Conservation (phyloP, 768 basidiomycete species). For the Sporobolomyces pararoseus region DNA sequence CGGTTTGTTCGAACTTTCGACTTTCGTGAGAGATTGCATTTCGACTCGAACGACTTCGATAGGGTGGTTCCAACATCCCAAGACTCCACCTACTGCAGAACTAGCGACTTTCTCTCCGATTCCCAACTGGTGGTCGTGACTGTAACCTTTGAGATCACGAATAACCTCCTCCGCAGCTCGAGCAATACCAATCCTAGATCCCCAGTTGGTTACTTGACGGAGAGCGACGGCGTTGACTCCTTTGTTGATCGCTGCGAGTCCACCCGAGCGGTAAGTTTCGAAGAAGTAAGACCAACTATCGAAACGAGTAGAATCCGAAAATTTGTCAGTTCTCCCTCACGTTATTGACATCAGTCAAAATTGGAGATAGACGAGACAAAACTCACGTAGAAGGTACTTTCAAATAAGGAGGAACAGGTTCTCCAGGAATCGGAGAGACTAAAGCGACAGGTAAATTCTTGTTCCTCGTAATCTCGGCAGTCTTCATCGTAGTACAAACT, state of each 20-base stretch:
- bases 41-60: constrained; percentile 77
- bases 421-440: constrained; percentile 1
- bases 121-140: constrained; percentile 65
- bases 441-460: constrained; percentile 58
- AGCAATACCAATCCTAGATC: constrained; percentile 54
- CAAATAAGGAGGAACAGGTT: constrained; percentile 56
- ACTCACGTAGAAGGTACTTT: constrained; percentile 59
- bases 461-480: constrained; percentile 89
- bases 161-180: constrained; percentile 65
- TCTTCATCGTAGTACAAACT: constrained; percentile 94
- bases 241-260: constrained; percentile 58
- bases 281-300: constrained; percentile 72
- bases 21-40: constrained; percentile 97
- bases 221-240: constrained; percentile 72
- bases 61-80: constrained; percentile 93
- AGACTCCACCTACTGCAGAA: constrained; percentile 75
- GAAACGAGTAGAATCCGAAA: not conserved
- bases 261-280: not conserved
- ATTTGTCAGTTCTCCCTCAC: no score
- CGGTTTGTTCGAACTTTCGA: constrained; percentile 64
- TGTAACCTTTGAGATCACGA: constrained; percentile 69
- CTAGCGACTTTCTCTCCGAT: constrained; percentile 81
- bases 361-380: not conserved
- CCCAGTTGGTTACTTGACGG: constrained; percentile 52
- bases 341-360: no score